Percentiles rank a stretch among this genome's conserved stretches.
Evolutionary conservation across 139 green algal species (phyloP).

Genomic region (Mesotaenium endlicherianum): DNA sequence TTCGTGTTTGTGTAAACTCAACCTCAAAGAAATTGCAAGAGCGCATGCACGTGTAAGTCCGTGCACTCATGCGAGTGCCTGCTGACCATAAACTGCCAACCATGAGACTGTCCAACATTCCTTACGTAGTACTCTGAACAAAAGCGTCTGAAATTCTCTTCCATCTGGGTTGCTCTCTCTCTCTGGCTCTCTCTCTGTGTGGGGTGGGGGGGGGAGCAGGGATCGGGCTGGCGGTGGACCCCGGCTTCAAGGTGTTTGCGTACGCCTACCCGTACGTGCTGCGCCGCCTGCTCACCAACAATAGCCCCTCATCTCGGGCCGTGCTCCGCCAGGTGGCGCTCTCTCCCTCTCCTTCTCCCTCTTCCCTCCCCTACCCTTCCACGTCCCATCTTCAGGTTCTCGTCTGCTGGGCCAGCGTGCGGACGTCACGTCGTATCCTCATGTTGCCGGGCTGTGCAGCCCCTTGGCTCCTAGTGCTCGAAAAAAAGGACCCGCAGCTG

Average conservation of each 20-base stretch:
- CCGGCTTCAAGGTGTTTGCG: constrained; percentile 88
- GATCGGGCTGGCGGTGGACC: constrained; percentile 92
- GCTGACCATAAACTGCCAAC: no score
- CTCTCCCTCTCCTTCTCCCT: background rate
- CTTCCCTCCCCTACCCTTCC: background rate
- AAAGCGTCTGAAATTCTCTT: no score
- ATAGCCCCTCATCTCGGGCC: background rate
- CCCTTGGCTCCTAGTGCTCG: background rate
- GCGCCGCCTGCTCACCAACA: constrained; percentile 84
- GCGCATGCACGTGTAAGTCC: no score
- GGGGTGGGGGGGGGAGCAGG: no score
- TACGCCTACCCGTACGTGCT: constrained; percentile 77
- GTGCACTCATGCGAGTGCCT: no score
- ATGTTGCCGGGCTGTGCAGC: background rate
- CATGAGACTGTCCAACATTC: no score
- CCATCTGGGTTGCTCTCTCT: no score
- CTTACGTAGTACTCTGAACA: no score
- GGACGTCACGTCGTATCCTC: background rate
- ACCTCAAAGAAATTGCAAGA: no score
- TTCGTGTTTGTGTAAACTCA: no score
- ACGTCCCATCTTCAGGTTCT: background rate
- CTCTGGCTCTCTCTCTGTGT: no score
- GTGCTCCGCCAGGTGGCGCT: constrained; percentile 14
- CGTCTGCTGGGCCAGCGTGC: background rate
- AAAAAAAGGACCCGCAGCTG: background rate